Conservation (phyloP, 306 rosid genomes). For the Gynostemma pentaphyllum region DNA sequence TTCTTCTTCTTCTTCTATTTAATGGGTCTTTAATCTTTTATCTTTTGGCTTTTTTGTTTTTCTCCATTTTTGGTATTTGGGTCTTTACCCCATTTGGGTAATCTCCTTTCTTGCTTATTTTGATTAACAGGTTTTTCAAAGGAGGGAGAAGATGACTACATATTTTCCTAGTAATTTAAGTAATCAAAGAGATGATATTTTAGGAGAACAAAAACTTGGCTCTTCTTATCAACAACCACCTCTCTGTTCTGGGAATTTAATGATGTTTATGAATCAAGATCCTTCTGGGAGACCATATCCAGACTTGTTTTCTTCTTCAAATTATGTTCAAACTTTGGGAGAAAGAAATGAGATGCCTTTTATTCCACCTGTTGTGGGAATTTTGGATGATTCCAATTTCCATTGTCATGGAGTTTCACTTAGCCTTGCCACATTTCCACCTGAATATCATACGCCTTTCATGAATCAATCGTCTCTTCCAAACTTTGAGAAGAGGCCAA, state of each 20-base stretch:
- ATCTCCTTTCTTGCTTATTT: neutral
- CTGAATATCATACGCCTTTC: conserved; percentile 8
- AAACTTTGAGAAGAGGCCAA: conserved; percentile 19
- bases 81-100: conserved; percentile 12
- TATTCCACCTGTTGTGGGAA: conserved; percentile 32
- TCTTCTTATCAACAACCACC: conserved; percentile 25
- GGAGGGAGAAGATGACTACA: conserved; percentile 23
- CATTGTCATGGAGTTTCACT: conserved; percentile 76
- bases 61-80: conserved; percentile 31
- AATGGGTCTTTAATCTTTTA: neutral
- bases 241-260: conserved; percentile 22
- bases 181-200: conserved; percentile 23
- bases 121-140: neutral
- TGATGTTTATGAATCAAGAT: conserved; percentile 54
- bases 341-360: conserved; percentile 54
- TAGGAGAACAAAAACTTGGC: conserved; percentile 30
- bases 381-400: conserved; percentile 16
- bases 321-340: conserved; percentile 32
- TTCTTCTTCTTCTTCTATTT: conserved; percentile 9
- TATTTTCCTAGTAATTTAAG: conserved; percentile 28
- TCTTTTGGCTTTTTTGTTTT: conserved; percentile 55
- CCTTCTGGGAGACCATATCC: conserved; percentile 51
- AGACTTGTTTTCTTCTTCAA: conserved; percentile 39
- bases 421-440: conserved; percentile 47
- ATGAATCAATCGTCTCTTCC: conserved; percentile 27